Evolutionary conservation across 257 asterid species (phyloP), one percentile per base, ranked within the genome.

Genomic region (Solanum sejunctum): DNA sequence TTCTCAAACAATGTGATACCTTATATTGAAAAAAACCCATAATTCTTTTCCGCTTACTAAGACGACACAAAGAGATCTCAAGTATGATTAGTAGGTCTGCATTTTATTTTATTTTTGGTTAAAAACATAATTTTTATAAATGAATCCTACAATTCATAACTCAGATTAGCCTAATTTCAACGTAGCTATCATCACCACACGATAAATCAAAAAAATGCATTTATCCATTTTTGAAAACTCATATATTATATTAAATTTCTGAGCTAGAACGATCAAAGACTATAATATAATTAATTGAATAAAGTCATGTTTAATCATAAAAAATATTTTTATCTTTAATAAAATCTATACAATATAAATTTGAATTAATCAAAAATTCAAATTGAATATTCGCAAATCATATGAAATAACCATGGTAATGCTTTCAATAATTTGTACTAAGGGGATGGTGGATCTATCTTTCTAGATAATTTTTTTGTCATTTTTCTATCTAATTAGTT

Each of bases 351-450:
- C 1, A 0, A 64, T 0, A 0, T 13, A 0, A 64, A 26, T 64
- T 23, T 12, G 11, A 64, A 63, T 26, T 63, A 63, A 63, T 3
- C 20, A 0, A 63, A 12, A 63, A 26, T 8, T 12, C 10, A 63
- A 63, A 63, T 0, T 0, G 1, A 26, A 64, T 26, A 64, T 0
- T 0, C 2, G n/a, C 8, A 58, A 58, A 1, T 0, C 8, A 0
- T 3, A 7, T n/a, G 20, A 64, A 64, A 64, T 12, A 64, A 64
- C 49, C 49, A 28, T 1, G 73, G 47, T 28, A 12, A 28, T n/a
- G n/a, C 12, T 36, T 67, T 28, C 45, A 67, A 67, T 16, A 32
- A 5, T 32, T 32, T 67, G 21, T 67, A 23, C 23, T 1, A 23
- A 28, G 12, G 51, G 23, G n/a, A 17, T 69, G 49, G 23, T 69